Percentiles rank a stretch among this genome's conserved stretches.
Evolutionary conservation across 331 rosid genomes (phyloP).

Genomic region (Rhamnella rubrinervis): DNA sequence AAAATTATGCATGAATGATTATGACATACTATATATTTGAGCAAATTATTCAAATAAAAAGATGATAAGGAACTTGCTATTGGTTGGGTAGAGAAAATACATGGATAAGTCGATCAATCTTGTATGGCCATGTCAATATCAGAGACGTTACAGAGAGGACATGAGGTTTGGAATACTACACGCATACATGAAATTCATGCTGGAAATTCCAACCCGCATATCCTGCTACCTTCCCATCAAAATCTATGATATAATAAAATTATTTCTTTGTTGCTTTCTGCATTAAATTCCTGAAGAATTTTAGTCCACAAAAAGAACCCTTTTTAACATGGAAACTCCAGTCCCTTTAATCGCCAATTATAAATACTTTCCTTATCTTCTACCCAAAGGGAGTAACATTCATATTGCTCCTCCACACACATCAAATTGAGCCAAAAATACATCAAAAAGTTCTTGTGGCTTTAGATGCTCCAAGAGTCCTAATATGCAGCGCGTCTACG

Average conservation of each 20-base stretch:
- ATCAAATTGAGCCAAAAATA: not conserved
- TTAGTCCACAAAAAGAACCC: slow-evolving; percentile 37
- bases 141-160: not conserved
- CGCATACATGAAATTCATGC: not conserved
- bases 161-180: slow-evolving; percentile 30
- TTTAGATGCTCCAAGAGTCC: slow-evolving; percentile 8
- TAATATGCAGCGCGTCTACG: not conserved
- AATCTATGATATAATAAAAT: slow-evolving; percentile 12
- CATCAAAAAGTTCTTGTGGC: not conserved
- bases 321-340: slow-evolving; percentile 12
- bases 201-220: slow-evolving; percentile 15
- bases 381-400: too few species aligned
- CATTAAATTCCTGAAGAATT: slow-evolving; percentile 16
- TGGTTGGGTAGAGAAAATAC: slow-evolving; percentile 5
- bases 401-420: too few species aligned
- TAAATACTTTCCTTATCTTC: too few species aligned
- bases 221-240: slow-evolving; percentile 14
- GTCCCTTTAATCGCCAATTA: not conserved
- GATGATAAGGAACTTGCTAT: too few species aligned
- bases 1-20: slow-evolving; percentile 4
- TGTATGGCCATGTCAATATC: not conserved
- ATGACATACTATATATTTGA: not conserved
- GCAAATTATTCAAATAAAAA: too few species aligned
- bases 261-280: slow-evolving; percentile 11
- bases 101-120: not conserved